Evolutionary conservation across 1,139 yeast species (phyloP), one percentile per base, ranked within the genome.

Genomic region (Hyphopichia burtonii): DNA sequence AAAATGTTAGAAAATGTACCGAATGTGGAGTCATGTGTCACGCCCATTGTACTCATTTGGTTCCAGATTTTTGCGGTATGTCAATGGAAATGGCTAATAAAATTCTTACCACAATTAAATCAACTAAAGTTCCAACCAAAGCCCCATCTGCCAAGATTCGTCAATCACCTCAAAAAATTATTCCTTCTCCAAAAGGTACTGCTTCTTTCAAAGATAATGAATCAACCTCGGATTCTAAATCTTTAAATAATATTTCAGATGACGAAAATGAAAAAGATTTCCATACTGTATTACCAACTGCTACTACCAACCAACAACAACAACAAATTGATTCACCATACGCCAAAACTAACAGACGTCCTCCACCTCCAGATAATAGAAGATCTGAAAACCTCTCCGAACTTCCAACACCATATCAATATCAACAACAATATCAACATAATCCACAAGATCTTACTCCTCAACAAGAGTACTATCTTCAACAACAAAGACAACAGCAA

Each of bases 21-120:
- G 99, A 93, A 57, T 93, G 99, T 79, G 95, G 95, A 34, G 81
- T 90, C 23, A 88, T 91, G 83, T 91, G 96, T 57, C 99, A 93
- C 61, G 80, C 95, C 5, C 82, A 83, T 41, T 93, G 99, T 70
- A 86, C 94, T 8, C 97, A 90, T 59, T 73, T 91, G 58, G 98
- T 93, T 20, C 99, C 99, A 1, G 97, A 93, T 60, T 87, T 93
- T 63, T 93, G 99, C 71, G 99, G 99, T 45, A 91, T 93, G 96
- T 81, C 96, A 1, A 89, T 93, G 91, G 96, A 90, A 58, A 88
- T 86, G 81, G 98, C 98, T 3, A 90, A 89, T 55, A 86, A 86
- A 60, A 88, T 93, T 48, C 68, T 93, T 46, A 81, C 82, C 46
- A 89, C 96, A 6, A 90, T 93, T 58, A 85, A 87, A 58, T 80